phyloP scores from a whole-genome alignment of 495 filamentous ascomycete genomes.

The Neurospora sp. region DNA sequence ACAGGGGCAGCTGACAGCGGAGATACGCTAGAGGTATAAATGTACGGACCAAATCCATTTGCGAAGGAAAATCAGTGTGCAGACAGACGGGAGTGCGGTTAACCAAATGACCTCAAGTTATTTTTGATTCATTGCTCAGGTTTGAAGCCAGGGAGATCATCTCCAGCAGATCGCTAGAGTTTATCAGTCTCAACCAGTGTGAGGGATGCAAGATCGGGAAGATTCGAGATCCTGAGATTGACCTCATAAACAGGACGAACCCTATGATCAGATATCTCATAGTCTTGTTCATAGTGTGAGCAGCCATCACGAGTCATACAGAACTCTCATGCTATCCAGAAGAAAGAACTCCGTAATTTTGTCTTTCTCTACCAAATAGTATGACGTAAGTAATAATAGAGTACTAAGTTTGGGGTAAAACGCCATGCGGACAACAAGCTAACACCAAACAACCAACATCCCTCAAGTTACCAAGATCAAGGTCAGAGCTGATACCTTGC shows the following conservation, averaged over 20 bases:
- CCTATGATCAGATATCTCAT: not conserved
- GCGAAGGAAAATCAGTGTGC: not conserved
- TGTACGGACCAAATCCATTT: not conserved
- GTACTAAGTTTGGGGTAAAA: not conserved
- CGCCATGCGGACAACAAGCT: not conserved
- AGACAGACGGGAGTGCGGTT: not conserved
- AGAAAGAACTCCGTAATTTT: not conserved
- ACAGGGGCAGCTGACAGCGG: not conserved
- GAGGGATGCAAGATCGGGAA: not conserved
- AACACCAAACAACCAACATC: not conserved
- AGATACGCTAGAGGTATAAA: not conserved
- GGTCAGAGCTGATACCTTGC: not conserved
- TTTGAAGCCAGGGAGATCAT: not conserved
- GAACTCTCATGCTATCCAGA: not conserved
- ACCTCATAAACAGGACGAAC: not conserved
- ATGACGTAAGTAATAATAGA: not conserved
- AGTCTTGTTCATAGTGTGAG: not conserved
- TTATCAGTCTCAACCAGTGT: not conserved
- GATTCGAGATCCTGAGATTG: not conserved
- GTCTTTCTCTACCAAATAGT: not conserved
- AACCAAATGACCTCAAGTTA: not conserved
- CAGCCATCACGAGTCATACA: not conserved
- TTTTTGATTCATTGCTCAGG: not conserved
- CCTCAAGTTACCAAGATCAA: not conserved
- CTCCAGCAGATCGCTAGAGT: not conserved